A percentile compares a stretch with the other conserved stretches of the same genome.
phyloP scores from a whole-genome alignment of 2,329 filamentous ascomycete species.

The Exophiala dermatitidis region DNA sequence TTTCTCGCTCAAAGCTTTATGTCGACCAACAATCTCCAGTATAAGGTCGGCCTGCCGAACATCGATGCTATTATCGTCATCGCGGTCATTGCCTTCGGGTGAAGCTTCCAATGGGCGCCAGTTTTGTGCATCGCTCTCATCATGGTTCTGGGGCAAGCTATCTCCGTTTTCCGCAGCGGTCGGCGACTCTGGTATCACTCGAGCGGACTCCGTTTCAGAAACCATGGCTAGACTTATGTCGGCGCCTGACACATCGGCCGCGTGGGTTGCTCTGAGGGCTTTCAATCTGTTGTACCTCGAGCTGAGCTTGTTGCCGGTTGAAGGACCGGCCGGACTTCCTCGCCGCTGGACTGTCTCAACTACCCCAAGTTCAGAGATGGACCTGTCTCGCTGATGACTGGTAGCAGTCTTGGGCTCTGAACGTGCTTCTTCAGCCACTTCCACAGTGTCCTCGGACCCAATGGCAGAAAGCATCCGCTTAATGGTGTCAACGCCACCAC shows the following conservation, averaged over 20 bases:
- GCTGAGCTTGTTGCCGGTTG: constrained; percentile 1
- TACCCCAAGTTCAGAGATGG: neutral
- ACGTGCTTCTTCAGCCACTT: neutral
- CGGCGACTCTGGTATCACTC: constrained; percentile 14
- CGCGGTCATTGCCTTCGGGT: neutral
- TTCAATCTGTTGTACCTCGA: constrained; percentile 4
- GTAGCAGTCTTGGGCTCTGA: neutral
- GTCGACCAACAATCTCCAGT: constrained; percentile 7
- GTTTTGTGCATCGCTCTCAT: neutral
- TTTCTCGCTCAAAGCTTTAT: constrained; percentile 16
- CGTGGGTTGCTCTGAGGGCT: constrained; percentile 1
- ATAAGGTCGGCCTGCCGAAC: constrained; percentile 13
- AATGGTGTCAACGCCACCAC: constrained; percentile 16
- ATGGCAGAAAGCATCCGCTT: constrained; percentile 2
- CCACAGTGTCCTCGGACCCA: neutral
- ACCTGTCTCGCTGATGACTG: neutral
- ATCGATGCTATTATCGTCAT: neutral
- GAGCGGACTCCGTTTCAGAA: neutral
- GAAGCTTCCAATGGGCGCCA: neutral
- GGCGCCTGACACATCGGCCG: neutral
- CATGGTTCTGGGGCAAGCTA: neutral
- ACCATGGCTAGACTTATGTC: neutral
- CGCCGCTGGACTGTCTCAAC: neutral
- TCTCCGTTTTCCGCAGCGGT: constrained; percentile 2
- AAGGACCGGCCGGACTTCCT: neutral